phyloP scores from a whole-genome alignment of 2,329 filamentous ascomycete genomes.

The Ophiocordyceps camponoti-floridani region DNA sequence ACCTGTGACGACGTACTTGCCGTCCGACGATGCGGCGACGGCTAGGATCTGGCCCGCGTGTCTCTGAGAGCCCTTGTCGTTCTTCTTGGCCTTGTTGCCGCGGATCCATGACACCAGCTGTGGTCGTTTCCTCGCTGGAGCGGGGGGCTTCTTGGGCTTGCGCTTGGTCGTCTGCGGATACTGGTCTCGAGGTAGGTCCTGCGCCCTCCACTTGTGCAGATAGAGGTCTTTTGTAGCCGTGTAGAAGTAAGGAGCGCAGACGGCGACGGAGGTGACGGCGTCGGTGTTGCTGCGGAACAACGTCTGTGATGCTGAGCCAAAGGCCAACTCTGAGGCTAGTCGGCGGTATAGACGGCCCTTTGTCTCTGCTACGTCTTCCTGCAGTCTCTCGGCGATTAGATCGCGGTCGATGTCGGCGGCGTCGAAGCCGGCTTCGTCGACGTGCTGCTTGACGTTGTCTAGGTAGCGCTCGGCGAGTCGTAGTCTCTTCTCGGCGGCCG shows the following conservation, averaged over 20 bases:
- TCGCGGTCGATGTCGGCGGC: constrained; percentile 87
- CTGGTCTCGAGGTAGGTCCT: constrained; percentile 42
- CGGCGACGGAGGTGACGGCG: constrained; percentile 61
- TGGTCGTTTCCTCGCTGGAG: constrained; percentile 42
- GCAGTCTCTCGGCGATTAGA: constrained; percentile 72
- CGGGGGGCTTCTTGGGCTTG: constrained; percentile 38
- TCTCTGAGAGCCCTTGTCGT: constrained; percentile 51
- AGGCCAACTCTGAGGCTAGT: constrained; percentile 56
- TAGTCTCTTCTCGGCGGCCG: constrained; percentile 71
- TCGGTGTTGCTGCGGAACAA: constrained; percentile 66
- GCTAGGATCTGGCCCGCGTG: constrained; percentile 68
- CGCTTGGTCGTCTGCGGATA: constrained; percentile 39
- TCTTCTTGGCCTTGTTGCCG: constrained; percentile 40
- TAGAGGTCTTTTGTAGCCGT: constrained; percentile 73
- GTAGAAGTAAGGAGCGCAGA: constrained; percentile 67
- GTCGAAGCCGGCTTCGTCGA: constrained; percentile 72
- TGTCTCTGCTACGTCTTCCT: constrained; percentile 80
- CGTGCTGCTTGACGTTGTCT: constrained; percentile 70
- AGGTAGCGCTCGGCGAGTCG: constrained; percentile 84
- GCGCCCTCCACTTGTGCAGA: constrained; percentile 79
- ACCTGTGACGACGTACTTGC: constrained; percentile 80
- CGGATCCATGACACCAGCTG: constrained; percentile 44
- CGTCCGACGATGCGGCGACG: constrained; percentile 75
- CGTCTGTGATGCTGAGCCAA: constrained; percentile 47
- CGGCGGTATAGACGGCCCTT: constrained; percentile 80